These are phyloP conservation scores for Lachnellula hyalina DNA, from an alignment of 2,329 filamentous ascomycete genomes.

Conservation along the genomic window DNA sequence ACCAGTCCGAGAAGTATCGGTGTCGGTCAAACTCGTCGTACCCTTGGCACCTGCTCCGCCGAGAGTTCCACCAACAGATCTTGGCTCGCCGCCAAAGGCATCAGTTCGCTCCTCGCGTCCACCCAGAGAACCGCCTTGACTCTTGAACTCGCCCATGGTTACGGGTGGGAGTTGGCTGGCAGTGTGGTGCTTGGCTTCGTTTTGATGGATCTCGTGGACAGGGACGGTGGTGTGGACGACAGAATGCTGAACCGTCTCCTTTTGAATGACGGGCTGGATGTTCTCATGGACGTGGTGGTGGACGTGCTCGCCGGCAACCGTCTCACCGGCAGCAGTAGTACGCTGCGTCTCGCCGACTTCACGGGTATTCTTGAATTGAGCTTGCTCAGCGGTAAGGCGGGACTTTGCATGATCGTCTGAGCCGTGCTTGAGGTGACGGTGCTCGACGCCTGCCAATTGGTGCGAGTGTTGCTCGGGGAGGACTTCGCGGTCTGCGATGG, in stretches of 20 bases:
- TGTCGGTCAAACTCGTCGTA: slow-evolving; percentile 26
- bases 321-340: slow-evolving; percentile 42
- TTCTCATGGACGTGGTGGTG: slow-evolving; percentile 47
- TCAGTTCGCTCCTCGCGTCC: slow-evolving; percentile 52
- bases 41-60: slow-evolving; percentile 25
- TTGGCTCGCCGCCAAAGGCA: slow-evolving; percentile 58
- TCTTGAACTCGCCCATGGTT: slow-evolving; percentile 57
- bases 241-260: slow-evolving; percentile 61
- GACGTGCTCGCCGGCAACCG: slow-evolving; percentile 55
- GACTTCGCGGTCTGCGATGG: slow-evolving; percentile 49
- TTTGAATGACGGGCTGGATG: slow-evolving; percentile 66
- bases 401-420: slow-evolving; percentile 43
- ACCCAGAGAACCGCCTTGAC: slow-evolving; percentile 46
- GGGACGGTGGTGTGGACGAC: slow-evolving; percentile 68
- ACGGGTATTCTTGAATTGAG: slow-evolving; percentile 48
- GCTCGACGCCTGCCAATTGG: slow-evolving; percentile 52
- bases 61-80: slow-evolving; percentile 35
- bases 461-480: slow-evolving; percentile 58
- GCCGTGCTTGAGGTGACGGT: slow-evolving; percentile 57
- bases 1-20: slow-evolving; percentile 2
- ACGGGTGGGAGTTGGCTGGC: slow-evolving; percentile 60
- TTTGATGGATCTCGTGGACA: slow-evolving; percentile 67
- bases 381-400: slow-evolving; percentile 47
- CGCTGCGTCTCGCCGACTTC: slow-evolving; percentile 42
- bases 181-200: slow-evolving; percentile 59